phyloP scores from a whole-genome alignment of 73 alveolate species.

The Uronychia setigera region DNA sequence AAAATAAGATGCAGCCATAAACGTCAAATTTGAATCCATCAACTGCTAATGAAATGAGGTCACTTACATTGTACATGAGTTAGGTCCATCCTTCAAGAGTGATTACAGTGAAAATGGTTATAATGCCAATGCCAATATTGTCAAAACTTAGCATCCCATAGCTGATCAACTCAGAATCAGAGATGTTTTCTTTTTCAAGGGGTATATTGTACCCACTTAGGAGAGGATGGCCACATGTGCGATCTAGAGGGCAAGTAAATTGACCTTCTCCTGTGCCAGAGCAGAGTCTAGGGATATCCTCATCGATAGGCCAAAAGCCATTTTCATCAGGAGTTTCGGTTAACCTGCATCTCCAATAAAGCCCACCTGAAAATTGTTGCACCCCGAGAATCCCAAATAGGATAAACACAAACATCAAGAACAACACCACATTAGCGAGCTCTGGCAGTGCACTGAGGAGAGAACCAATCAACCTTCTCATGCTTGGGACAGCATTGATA shows the following conservation, averaged over 20 bases:
- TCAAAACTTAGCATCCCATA: conserved; percentile 74
- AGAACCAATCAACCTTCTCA: conserved; percentile 30
- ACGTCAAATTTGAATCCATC: too few relatives aligned
- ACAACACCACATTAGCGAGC: conserved; percentile 35
- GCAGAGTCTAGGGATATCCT: conserved; percentile 14
- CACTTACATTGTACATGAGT: too few relatives aligned
- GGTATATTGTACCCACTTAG: not conserved
- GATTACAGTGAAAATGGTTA: too few relatives aligned
- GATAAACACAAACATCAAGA: conserved; percentile 28
- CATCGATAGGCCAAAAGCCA: conserved; percentile 31
- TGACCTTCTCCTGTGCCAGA: conserved; percentile 7
- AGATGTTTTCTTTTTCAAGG: conserved; percentile 4
- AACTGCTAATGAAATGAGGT: too few relatives aligned
- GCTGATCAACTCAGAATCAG: conserved; percentile 14
- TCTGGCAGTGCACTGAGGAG: conserved; percentile 40
- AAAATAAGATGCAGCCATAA: too few relatives aligned
- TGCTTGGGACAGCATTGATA: conserved; percentile 53
- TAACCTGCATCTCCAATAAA: conserved; percentile 31
- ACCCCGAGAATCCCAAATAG: conserved; percentile 56
- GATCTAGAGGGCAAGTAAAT: conserved; percentile 30
- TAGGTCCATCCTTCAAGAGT: too few relatives aligned
- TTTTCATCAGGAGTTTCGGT: conserved; percentile 7
- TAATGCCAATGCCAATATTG: too few relatives aligned
- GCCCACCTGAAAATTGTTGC: conserved; percentile 29
- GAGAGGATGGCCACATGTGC: conserved; percentile 38